phyloP scores from a whole-genome alignment of 139 green algal species.

The Chlorella ohadii region DNA sequence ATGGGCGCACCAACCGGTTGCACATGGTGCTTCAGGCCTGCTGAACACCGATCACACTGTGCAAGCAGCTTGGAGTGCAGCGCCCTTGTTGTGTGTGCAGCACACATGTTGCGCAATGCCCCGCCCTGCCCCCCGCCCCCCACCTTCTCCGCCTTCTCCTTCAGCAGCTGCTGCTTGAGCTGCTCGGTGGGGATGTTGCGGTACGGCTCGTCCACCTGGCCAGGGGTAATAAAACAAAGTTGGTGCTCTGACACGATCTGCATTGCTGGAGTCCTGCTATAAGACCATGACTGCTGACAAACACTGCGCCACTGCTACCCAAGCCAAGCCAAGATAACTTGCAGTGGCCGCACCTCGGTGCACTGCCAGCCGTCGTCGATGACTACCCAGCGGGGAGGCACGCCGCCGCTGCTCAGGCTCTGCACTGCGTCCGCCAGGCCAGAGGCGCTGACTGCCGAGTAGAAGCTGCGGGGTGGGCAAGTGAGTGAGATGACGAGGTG shows the following conservation, averaged over 20 bases:
- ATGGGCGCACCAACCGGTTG: no score
- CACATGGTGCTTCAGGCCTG: no score
- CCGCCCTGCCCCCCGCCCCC: not conserved
- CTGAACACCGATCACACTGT: no score
- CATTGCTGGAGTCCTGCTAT: no score
- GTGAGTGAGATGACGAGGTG: not conserved
- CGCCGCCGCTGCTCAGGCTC: constrained; percentile 37
- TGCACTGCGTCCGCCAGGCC: constrained; percentile 45
- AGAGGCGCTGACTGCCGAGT: constrained; percentile 84
- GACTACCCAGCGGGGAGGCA: constrained; percentile 79
- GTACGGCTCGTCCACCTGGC: constrained; percentile 47
- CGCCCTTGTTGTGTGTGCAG: no score
- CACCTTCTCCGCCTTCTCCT: constrained; percentile 20
- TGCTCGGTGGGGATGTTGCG: constrained; percentile 38
- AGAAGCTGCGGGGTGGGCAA: constrained; percentile 74
- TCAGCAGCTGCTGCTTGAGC: constrained; percentile 23
- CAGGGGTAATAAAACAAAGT: no score
- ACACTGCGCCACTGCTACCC: no score
- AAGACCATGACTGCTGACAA: no score
- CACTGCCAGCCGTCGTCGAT: constrained; percentile 82
- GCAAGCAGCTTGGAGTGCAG: no score
- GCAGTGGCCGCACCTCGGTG: constrained; percentile 41
- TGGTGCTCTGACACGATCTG: no score
- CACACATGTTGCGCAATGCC: no score
- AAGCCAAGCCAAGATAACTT: no score